Conservation (phyloP, 2,329 filamentous ascomycete species). For the Xylaria multiplex region DNA sequence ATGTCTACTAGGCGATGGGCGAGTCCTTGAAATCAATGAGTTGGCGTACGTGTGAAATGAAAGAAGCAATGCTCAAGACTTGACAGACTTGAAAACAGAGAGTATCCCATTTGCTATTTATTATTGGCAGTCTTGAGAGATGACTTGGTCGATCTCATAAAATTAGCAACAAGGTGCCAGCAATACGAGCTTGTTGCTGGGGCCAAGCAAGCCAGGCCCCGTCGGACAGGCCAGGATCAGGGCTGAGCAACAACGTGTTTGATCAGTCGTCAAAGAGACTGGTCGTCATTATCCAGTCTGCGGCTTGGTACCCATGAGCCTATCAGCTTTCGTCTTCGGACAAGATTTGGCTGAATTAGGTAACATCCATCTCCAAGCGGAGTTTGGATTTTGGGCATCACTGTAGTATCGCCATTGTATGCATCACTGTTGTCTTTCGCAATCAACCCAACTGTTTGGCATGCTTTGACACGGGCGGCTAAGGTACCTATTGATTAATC, state of each 20-base stretch:
- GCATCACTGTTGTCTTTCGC: not conserved
- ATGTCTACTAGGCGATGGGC: no score
- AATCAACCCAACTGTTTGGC: not conserved
- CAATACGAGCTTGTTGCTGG: constrained; percentile 21
- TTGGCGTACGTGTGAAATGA: not conserved
- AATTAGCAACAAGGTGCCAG: constrained; percentile 26
- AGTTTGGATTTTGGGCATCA: not conserved
- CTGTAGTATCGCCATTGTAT: not conserved
- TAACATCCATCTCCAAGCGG: constrained; percentile 20
- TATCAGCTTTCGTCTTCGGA: constrained; percentile 24
- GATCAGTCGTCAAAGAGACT: no score
- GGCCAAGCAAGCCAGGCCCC: constrained; percentile 5
- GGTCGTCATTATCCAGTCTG: not conserved
- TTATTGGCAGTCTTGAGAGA: constrained; percentile 3
- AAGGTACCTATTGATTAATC: not conserved
- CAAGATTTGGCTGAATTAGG: constrained; percentile 29
- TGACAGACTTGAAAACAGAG: not conserved
- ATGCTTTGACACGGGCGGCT: not conserved
- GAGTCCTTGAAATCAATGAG: not conserved
- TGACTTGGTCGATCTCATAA: constrained; percentile 23
- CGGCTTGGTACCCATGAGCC: constrained; percentile 8
- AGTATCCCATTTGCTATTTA: constrained; percentile 7
- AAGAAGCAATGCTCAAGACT: not conserved
- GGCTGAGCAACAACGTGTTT: constrained; percentile 15
- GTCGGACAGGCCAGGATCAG: not conserved